Conservation (phyloP, 2,329 filamentous ascomycete genomes). For the Neodidymelliopsis sp. region DNA sequence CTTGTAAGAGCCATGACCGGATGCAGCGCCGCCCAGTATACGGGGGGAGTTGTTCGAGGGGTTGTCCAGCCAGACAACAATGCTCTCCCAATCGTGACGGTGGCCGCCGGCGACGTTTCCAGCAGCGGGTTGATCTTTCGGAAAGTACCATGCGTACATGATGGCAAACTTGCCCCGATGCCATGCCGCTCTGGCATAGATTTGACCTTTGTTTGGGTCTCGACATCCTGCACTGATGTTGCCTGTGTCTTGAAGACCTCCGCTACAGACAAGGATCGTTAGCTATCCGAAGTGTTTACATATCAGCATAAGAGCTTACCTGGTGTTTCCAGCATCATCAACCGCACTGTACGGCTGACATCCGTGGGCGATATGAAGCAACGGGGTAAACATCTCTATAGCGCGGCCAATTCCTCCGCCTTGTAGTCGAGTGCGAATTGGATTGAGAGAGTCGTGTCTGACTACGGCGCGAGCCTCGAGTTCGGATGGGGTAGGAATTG, state of each 20-base stretch:
- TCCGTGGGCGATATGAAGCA: slow-evolving; percentile 61
- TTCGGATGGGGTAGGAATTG: background rate
- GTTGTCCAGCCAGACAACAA: slow-evolving; percentile 58
- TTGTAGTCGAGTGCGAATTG: slow-evolving; percentile 61
- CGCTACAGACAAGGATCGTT: slow-evolving; percentile 38
- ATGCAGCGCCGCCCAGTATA: slow-evolving; percentile 58
- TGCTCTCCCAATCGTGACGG: slow-evolving; percentile 62
- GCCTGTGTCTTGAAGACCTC: slow-evolving; percentile 54
- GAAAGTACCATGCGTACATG: slow-evolving; percentile 60
- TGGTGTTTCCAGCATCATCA: slow-evolving; percentile 62
- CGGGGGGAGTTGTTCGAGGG: slow-evolving; percentile 46
- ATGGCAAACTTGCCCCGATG: slow-evolving; percentile 54
- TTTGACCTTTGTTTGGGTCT: slow-evolving; percentile 54
- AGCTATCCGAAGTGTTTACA: background rate
- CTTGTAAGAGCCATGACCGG: slow-evolving; percentile 57
- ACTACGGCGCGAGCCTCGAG: slow-evolving; percentile 49
- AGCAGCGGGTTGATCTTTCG: slow-evolving; percentile 54
- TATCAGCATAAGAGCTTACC: slow-evolving; percentile 44
- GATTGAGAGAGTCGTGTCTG: slow-evolving; percentile 55
- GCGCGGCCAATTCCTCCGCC: slow-evolving; percentile 53
- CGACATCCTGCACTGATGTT: slow-evolving; percentile 49
- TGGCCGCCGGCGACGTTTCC: slow-evolving; percentile 54
- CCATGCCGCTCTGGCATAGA: slow-evolving; percentile 56
- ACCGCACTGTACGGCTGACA: slow-evolving; percentile 69
- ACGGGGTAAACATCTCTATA: slow-evolving; percentile 63